Conservation (phyloP, 352 stramenopile species). For the Globisporangium mamillatum region DNA sequence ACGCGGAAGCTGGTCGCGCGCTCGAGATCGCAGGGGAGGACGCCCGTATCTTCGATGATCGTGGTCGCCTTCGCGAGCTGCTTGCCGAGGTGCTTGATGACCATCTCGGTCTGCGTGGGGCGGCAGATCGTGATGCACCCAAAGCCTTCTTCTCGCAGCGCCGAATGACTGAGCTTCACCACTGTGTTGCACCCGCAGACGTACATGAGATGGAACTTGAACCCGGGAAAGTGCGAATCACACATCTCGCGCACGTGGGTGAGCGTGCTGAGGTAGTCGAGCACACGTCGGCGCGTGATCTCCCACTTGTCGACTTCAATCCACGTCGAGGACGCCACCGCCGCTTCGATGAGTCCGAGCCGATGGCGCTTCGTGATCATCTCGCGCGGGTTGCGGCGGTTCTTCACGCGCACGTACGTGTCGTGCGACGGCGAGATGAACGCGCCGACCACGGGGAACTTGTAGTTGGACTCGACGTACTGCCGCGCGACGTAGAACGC, state of each 20-base stretch:
- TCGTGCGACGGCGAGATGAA: constrained; percentile 80
- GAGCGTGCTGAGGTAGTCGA: constrained; percentile 77
- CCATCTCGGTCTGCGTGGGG: constrained; percentile 64
- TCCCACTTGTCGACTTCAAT: constrained; percentile 87
- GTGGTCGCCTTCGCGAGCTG: constrained; percentile 54
- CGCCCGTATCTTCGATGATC: constrained; percentile 69
- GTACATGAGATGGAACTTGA: constrained; percentile 74
- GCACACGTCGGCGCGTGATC: constrained; percentile 65
- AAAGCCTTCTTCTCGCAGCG: constrained; percentile 62
- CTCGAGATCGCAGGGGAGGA: constrained; percentile 65
- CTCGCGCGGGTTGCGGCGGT: constrained; percentile 60
- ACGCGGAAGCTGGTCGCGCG: constrained; percentile 63
- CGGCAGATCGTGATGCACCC: constrained; percentile 66
- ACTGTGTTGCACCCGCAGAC: constrained; percentile 79
- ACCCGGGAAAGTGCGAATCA: constrained; percentile 52
- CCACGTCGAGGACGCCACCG: constrained; percentile 66
- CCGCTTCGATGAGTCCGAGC: constrained; percentile 58
- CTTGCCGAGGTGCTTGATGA: constrained; percentile 69
- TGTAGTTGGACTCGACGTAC: constrained; percentile 78
- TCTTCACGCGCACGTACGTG: constrained; percentile 72
- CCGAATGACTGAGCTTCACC: constrained; percentile 73
- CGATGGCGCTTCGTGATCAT: constrained; percentile 78
- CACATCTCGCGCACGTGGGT: constrained; percentile 76
- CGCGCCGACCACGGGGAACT: constrained; percentile 69
- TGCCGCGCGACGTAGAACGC: constrained; percentile 76